Evolutionary conservation across 1,139 yeast species (phyloP).

Genomic region (Geotrichum klebahnii): DNA sequence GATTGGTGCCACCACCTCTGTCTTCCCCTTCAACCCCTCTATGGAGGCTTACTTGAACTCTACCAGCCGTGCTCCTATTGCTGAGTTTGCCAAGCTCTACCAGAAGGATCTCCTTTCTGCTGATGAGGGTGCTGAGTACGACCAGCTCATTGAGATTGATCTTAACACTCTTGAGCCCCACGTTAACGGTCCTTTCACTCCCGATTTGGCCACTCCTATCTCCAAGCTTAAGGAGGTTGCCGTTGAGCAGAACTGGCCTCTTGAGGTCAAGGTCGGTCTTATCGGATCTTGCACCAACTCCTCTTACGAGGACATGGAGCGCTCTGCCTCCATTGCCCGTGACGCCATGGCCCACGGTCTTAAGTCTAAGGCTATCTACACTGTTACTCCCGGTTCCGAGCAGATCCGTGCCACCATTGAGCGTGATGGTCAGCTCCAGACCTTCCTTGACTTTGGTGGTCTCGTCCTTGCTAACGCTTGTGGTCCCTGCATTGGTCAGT

Average conservation of each 20-base stretch:
- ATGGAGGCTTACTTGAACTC: conserved; percentile 87
- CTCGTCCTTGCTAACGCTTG: conserved; percentile 96
- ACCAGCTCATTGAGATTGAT: conserved; percentile 91
- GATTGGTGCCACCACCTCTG: conserved; percentile 98
- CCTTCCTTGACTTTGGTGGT: conserved; percentile 92
- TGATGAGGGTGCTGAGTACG: conserved; percentile 93
- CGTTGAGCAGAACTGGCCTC: conserved; percentile 85
- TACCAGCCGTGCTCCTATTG: conserved; percentile 79
- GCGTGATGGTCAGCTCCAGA: conserved; percentile 90
- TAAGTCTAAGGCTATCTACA: conserved; percentile 82
- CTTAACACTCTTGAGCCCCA: conserved; percentile 94
- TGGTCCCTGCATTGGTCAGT: conserved; percentile 99
- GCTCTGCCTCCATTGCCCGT: conserved; percentile 89
- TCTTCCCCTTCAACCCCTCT: conserved; percentile 92
- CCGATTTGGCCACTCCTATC: conserved; percentile 96
- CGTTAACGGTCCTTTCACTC: conserved; percentile 98
- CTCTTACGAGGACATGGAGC: conserved; percentile 97
- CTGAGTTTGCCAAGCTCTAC: conserved; percentile 73
- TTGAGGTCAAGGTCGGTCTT: conserved; percentile 89
- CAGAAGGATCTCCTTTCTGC: conserved; percentile 78
- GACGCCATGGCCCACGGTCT: conserved; percentile 91
- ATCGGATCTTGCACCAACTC: conserved; percentile 99
- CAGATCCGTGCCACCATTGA: conserved; percentile 98
- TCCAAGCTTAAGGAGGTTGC: conserved; percentile 90
- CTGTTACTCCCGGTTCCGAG: conserved; percentile 98